Base-by-base conservation (phyloP, 176 grass and related monocot species). In the Oryza glaberrima region DNA sequence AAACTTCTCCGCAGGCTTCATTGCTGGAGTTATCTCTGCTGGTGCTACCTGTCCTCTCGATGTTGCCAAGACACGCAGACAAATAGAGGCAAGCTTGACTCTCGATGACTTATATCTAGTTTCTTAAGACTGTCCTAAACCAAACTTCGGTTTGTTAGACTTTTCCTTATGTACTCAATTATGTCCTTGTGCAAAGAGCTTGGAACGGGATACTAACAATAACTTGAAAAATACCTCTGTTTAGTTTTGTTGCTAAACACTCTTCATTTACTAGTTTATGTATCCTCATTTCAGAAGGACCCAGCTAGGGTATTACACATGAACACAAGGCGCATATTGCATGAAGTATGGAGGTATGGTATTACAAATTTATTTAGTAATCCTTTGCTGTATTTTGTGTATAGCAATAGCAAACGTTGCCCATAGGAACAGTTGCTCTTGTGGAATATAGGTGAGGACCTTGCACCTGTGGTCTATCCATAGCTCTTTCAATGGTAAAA, bases 21-120 rank as follows among this genome's bases (percentile, higher is more conserved):
- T 88, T 91, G 93, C 95, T 78, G 93, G 95, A 65, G 38, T 93
- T 77, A 76, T 98, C 77, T 92, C 95, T 66, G 83, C 95, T 72
- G 92, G 86, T 32, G 91, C 77, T 63, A 98, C 95, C 49, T 93
- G 91, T 74, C 95, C 95, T 92, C 89, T 95, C 10, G 93, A 98
- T 95, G 95, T 98, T 54, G 95, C 93, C 48, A 98, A 95, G 74
- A 98, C 95, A 56, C 84, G 95, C 48, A 87, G 89, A 86, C 95
- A 95, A 70, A 98, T 98, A 85, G 95, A 98, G 91, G 93, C 77
- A 86, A 91, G 84, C 73, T 20, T 32, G 6, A 22, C 38, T 11
- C 4, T 61, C 10, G 30, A 9, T 6, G 54, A 60, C 19, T 83
- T 47, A 23, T 68, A 7, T 28, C 34, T 67, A 51, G 47, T 72